Evolutionary conservation across 169 alveolate genomes (phyloP).

Genomic region (Eimeria acervulina): DNA sequence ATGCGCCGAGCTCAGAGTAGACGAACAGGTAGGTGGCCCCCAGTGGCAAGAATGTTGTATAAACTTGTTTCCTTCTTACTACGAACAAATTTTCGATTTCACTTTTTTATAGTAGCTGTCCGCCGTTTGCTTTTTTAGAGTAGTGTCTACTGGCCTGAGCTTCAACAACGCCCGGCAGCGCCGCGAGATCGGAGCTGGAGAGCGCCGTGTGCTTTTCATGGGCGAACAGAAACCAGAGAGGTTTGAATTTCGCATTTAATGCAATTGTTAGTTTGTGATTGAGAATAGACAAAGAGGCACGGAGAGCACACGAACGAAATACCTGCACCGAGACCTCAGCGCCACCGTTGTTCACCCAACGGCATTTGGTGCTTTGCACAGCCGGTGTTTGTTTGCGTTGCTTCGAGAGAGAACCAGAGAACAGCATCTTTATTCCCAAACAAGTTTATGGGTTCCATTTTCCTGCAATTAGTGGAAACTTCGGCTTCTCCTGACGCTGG

Average conservation of each 20-base stretch:
- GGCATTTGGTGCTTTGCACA: neutral
- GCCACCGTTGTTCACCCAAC: neutral
- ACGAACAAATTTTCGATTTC: neutral
- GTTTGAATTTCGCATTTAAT: neutral
- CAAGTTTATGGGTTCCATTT: neutral
- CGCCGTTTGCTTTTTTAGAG: neutral
- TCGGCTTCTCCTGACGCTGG: neutral
- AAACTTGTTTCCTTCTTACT: neutral
- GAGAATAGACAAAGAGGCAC: neutral
- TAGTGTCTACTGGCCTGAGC: neutral
- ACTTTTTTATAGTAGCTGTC: neutral
- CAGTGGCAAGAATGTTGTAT: neutral
- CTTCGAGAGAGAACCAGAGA: neutral
- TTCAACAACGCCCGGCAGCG: neutral
- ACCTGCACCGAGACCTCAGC: neutral
- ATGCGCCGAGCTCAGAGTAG: neutral
- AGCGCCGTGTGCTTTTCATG: neutral
- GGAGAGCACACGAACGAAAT: neutral
- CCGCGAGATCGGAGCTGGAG: neutral
- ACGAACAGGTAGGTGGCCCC: neutral
- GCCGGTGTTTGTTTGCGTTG: neutral
- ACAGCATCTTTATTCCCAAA: neutral
- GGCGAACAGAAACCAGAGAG: neutral
- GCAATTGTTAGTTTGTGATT: neutral
- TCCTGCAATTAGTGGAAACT: neutral